Evolutionary conservation across 2,329 filamentous ascomycete genomes (phyloP).

Genomic region (Epichloe brachyelytri): DNA sequence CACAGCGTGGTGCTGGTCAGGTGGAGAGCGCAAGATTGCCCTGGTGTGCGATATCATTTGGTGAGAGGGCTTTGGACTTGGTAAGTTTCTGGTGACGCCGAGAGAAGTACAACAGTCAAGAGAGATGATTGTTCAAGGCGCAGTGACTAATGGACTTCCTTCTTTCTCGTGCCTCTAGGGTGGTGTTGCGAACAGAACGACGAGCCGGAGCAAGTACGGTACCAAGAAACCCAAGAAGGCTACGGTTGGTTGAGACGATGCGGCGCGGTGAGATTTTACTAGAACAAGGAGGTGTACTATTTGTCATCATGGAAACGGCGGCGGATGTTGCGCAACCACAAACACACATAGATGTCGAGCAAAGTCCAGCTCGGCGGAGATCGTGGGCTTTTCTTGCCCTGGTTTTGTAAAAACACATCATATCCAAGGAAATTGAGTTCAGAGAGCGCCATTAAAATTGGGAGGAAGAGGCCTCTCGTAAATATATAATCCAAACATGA

Average conservation of each 20-base stretch:
- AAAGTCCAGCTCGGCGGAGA: no score
- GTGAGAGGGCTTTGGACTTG: constrained; percentile 83
- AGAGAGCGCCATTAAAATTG: background rate
- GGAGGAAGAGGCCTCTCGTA: background rate
- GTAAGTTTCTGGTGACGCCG: constrained; percentile 38
- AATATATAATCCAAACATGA: background rate
- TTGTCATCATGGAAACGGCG: background rate
- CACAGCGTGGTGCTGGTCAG: constrained; percentile 95
- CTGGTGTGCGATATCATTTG: constrained; percentile 91
- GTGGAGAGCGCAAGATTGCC: constrained; percentile 90
- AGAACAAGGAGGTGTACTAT: background rate
- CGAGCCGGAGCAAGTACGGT: constrained; percentile 88
- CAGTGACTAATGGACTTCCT: constrained; percentile 8
- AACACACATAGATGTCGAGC: no score
- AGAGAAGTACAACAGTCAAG: no score
- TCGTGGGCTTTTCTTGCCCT: no score
- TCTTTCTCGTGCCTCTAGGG: constrained; percentile 41
- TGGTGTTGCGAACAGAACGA: constrained; percentile 74
- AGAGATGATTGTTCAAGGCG: background rate
- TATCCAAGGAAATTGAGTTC: no score
- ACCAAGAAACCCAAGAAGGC: constrained; percentile 96
- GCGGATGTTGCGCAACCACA: no score
- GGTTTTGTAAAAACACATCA: background rate
- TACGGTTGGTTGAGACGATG: constrained; percentile 29
- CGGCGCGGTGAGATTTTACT: no score